Evolutionary conservation across 2,329 filamentous ascomycete genomes (phyloP).

Genomic region (Sporothrix inflata): DNA sequence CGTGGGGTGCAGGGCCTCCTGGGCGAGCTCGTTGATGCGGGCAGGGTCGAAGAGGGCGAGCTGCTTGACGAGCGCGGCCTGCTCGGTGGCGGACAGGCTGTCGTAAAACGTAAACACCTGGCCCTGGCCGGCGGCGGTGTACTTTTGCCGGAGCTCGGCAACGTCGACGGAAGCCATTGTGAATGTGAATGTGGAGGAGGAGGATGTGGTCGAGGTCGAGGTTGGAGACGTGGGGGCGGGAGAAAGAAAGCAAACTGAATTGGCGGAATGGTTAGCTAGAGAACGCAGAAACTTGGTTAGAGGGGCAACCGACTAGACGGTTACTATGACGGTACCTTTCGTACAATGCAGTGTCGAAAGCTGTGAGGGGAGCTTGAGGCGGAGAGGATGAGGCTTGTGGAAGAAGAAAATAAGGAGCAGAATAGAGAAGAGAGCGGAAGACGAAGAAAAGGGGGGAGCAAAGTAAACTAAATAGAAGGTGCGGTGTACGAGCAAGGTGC

Average conservation of each 20-base stretch:
- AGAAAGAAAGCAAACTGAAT: not conserved
- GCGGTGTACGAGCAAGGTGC: not conserved
- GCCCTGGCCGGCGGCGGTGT: slow-evolving; percentile 73
- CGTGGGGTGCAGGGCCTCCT: slow-evolving; percentile 75
- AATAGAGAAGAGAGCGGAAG: not conserved
- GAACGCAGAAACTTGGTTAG: not conserved
- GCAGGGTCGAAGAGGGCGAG: slow-evolving; percentile 79
- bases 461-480: slow-evolving; percentile 18
- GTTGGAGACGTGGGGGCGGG: not conserved
- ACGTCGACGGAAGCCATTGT: slow-evolving; percentile 48
- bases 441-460: not conserved
- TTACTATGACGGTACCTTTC: slow-evolving; percentile 8
- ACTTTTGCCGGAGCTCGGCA: slow-evolving; percentile 70
- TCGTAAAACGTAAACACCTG: slow-evolving; percentile 91
- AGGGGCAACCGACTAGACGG: not conserved
- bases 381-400: not conserved
- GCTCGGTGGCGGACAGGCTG: slow-evolving; percentile 71
- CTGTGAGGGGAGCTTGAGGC: not conserved
- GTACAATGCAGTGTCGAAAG: not conserved
- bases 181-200: not conserved
- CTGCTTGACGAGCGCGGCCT: slow-evolving; percentile 79
- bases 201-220: not conserved
- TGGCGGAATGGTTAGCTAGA: not conserved
- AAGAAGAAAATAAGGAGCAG: not conserved
- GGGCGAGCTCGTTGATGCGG: slow-evolving; percentile 84